These are phyloP conservation scores for Limonomyces culmigenus DNA, from an alignment of 1,284 basidiomycete species.

Conservation along the genomic window DNA sequence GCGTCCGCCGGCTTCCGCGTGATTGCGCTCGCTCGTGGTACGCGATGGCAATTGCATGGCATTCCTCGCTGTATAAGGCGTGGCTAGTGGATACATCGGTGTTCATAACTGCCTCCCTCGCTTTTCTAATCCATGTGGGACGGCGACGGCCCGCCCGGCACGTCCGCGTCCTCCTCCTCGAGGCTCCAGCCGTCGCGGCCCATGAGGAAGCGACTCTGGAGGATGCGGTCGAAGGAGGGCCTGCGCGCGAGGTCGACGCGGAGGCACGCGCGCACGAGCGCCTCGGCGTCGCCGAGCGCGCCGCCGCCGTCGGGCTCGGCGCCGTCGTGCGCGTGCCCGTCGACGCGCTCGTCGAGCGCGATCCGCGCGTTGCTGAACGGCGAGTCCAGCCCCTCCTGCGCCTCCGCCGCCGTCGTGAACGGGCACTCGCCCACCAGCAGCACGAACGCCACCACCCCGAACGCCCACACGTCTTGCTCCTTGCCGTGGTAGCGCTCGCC, in stretches of 20 bases:
- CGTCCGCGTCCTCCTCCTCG: too few relatives aligned
- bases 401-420: constrained; percentile 75
- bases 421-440: constrained; percentile 92
- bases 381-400: constrained; percentile 61
- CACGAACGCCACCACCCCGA: constrained; percentile 95
- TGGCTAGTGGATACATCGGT: too few relatives aligned
- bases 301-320: constrained; percentile 69
- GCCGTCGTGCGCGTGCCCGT: constrained; percentile 41
- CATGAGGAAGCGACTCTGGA: constrained; percentile 61
- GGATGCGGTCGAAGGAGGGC: constrained; percentile 71
- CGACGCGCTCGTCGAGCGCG: constrained; percentile 57
- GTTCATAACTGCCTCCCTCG: too few relatives aligned
- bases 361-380: constrained; percentile 60
- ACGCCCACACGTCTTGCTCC: constrained; percentile 97
- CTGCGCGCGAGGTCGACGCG: constrained; percentile 52
- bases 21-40: too few relatives aligned
- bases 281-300: constrained; percentile 64
- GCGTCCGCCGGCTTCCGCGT: too few relatives aligned
- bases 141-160: too few relatives aligned
- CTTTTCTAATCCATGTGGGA: too few relatives aligned
- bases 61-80: too few relatives aligned
- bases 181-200: constrained; percentile 57
- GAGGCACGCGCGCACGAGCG: constrained; percentile 66
- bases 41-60: too few relatives aligned
- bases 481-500: constrained; percentile 92